Base-by-base conservation (phyloP, 805 yeast species). In the Nematodospora valgi region DNA sequence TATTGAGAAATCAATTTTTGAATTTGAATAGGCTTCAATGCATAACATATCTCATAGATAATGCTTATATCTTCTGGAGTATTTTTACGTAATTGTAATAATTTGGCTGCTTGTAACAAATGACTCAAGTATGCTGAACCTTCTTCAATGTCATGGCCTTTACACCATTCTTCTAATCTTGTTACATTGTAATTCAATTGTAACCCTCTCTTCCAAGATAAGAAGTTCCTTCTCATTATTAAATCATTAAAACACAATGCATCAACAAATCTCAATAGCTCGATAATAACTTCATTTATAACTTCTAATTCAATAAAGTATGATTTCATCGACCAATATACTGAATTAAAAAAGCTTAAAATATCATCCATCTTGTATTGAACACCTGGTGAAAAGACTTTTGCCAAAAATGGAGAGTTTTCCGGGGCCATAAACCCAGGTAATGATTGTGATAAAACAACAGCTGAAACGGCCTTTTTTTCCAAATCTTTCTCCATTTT, bases 111-210 rank as follows among this genome's bases (percentile, higher is more conserved):
- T 64, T 93, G 98, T 47, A 88, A 73, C 54, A 93, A 70, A 55
- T 89, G 97, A 43, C 82, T 81, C 56, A 93, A 73, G 53, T 87
- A 80, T 24, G 80, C 78, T 4, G 91, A 76, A 2, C 94, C 95
- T 56, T 89, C 96, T 33, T 84, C 83, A 43, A 93, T 78, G 34
- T 84, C 89, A 58, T 91, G 96, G 6, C 87, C 79, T 66, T 87
- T 91, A 63, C 98, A 91, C 98, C 98, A 93, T 65, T 93, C 99
- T 60, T 88, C 97, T 51, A 93, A 74, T 52, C 98, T 78, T 3
- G 98, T 93, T 36, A 89, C 94, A 59, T 93, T 93, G 66, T 93
- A 93, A 59, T 88, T 93, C 63, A 93, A 79, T 64, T 93, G 98
- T 48, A 93, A 74, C 31, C 98, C 98, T 56, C 98, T 82, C 68